These are phyloP conservation scores for Piromyces finnis DNA, from an alignment of 192 early-diverging fungal genomes.

Conservation along the genomic window DNA sequence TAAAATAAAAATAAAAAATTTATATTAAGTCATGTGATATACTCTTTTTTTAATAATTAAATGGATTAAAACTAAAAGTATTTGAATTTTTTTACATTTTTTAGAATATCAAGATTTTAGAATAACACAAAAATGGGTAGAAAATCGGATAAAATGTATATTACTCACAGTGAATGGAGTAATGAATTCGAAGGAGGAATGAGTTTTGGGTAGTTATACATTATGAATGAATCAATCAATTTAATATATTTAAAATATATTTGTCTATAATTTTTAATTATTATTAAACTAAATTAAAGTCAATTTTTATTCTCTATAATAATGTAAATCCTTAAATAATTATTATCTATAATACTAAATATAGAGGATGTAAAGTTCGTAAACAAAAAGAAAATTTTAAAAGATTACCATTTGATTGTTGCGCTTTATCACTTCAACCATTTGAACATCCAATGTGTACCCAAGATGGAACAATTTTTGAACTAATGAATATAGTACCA, in stretches of 20 bases:
- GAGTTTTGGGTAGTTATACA: background rate
- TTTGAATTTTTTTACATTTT: background rate
- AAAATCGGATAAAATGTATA: constrained; percentile 70
- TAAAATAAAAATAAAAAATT: no score
- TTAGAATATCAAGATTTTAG: background rate
- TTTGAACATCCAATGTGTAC: constrained; percentile 75
- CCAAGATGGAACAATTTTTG: constrained; percentile 72
- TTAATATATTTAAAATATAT: no score
- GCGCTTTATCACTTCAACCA: constrained; percentile 77
- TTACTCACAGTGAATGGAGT: constrained; percentile 55
- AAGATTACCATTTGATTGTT: constrained; percentile 64
- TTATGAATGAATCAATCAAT: no score
- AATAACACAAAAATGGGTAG: constrained; percentile 19
- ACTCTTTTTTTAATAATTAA: no score
- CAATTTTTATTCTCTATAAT: constrained; percentile 1
- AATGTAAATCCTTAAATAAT: background rate
- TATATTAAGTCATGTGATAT: no score
- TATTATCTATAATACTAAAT: background rate
- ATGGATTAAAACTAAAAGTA: no score
- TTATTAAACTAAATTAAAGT: no score
- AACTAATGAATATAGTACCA: constrained; percentile 65
- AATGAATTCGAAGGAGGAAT: constrained; percentile 1
- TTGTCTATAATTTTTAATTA: no score
- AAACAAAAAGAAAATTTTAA: constrained; percentile 42
- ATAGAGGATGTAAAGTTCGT: constrained; percentile 15